A percentile compares a stretch with the other conserved stretches of the same genome.
Conservation (phyloP, 1,139 yeast species). For the Candida pseudoviswanathii region DNA sequence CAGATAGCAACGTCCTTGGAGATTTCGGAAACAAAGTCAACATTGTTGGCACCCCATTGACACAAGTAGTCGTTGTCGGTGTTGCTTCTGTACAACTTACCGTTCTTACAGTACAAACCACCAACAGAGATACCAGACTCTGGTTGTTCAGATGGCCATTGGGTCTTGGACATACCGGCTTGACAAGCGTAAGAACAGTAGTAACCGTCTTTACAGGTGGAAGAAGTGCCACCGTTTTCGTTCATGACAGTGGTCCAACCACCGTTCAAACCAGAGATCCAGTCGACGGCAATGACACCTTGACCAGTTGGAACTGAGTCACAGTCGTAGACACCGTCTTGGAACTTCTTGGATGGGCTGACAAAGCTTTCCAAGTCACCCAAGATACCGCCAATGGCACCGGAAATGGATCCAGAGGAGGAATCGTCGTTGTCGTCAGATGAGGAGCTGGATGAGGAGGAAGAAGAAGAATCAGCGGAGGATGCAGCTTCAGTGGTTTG, state of each 20-base stretch:
- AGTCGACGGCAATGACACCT: constrained; percentile 82
- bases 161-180: constrained; percentile 96
- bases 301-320: constrained; percentile 82
- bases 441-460: not conserved
- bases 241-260: constrained; percentile 85
- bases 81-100: constrained; percentile 80
- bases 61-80: constrained; percentile 65
- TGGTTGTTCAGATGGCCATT: constrained; percentile 91
- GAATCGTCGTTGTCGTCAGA: not conserved
- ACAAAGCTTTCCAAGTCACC: constrained; percentile 62
- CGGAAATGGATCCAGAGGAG: constrained; percentile 30
- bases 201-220: constrained; percentile 78
- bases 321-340: constrained; percentile 82
- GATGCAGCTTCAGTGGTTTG: constrained; percentile 14
- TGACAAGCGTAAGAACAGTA: constrained; percentile 97
- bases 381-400: constrained; percentile 28
- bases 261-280: constrained; percentile 36
- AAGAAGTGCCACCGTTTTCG: constrained; percentile 55
- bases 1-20: constrained; percentile 77
- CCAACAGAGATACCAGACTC: constrained; percentile 86
- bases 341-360: constrained; percentile 59
- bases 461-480: not conserved
- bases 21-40: constrained; percentile 67
- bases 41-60: constrained; percentile 78
- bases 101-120: constrained; percentile 79